Conservation (phyloP, 805 yeast genomes). For the Priceomyces castillae region DNA sequence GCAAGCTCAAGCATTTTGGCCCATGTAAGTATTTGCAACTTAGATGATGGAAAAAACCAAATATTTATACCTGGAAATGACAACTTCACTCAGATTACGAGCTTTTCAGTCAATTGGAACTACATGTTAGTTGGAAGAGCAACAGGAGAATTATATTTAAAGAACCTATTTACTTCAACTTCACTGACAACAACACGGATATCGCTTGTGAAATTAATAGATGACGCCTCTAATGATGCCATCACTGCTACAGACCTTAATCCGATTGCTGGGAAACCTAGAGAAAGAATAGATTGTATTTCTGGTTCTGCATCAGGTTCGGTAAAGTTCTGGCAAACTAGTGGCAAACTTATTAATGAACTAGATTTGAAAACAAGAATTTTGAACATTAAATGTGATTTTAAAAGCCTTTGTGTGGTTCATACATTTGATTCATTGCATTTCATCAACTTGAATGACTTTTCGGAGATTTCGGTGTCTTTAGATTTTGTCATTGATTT, state of each 20-base stretch:
- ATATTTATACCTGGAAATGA: conserved; percentile 35
- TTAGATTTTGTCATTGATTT: conserved; percentile 17
- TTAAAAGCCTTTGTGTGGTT: conserved; percentile 19
- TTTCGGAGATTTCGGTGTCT: conserved; percentile 8
- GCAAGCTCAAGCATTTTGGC: conserved; percentile 28
- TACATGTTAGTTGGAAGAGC: conserved; percentile 28
- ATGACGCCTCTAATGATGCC: conserved; percentile 9
- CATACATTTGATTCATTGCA: conserved; percentile 15
- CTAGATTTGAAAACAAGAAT: conserved; percentile 13
- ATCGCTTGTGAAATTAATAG: conserved; percentile 18
- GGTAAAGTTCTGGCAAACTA: conserved; percentile 24
- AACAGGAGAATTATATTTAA: conserved; percentile 29
- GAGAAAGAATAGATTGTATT: conserved; percentile 24
- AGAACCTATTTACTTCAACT: conserved; percentile 33
- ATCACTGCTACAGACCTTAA: conserved; percentile 20
- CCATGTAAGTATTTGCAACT: conserved; percentile 27
- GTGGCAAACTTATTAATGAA: conserved; percentile 15
- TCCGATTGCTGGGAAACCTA: conserved; percentile 20
- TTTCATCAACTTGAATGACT: conserved; percentile 18
- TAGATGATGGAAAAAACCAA: conserved; percentile 36
- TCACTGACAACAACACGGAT: conserved; percentile 24
- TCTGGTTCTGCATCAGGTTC: conserved; percentile 23
- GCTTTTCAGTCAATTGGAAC: conserved; percentile 30
- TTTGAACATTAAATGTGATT: conserved; percentile 26
- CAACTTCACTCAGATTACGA: conserved; percentile 14